Evolutionary conservation across 2,329 filamentous ascomycete species (phyloP).

Genomic region (Penicillium italicum): DNA sequence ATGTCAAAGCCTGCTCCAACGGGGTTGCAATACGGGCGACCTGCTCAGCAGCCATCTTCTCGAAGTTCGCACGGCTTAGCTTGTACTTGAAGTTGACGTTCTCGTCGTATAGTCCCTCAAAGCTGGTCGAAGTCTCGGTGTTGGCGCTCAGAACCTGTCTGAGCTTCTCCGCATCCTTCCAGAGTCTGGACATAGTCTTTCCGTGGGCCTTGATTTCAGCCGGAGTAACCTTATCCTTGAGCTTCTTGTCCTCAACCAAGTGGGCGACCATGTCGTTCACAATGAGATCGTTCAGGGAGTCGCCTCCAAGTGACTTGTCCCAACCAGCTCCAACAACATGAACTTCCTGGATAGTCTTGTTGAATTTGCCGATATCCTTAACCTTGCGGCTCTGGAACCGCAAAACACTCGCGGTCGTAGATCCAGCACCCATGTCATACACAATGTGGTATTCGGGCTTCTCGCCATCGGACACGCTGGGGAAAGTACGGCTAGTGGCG

Average conservation of each 20-base stretch:
- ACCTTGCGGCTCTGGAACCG: constrained; percentile 84
- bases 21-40: constrained; percentile 65
- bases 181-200: constrained; percentile 81
- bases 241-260: constrained; percentile 66
- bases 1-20: constrained; percentile 69
- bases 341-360: constrained; percentile 97
- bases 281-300: constrained; percentile 81
- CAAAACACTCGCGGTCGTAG: constrained; percentile 82
- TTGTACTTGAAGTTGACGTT: constrained; percentile 94
- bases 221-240: constrained; percentile 38
- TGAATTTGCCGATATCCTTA: constrained; percentile 88
- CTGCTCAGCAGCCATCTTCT: constrained; percentile 68
- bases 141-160: constrained; percentile 94
- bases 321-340: constrained; percentile 80
- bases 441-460: constrained; percentile 90
- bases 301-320: constrained; percentile 86
- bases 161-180: constrained; percentile 83
- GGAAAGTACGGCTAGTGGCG: constrained; percentile 85
- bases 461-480: constrained; percentile 73
- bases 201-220: constrained; percentile 64
- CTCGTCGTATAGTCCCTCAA: constrained; percentile 80
- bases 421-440: constrained; percentile 97
- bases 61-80: constrained; percentile 74
- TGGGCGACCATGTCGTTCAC: constrained; percentile 82
- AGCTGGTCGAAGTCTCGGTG: constrained; percentile 70